Conservation (phyloP, 1,284 basidiomycete species). For the Trichosporon asahii region DNA sequence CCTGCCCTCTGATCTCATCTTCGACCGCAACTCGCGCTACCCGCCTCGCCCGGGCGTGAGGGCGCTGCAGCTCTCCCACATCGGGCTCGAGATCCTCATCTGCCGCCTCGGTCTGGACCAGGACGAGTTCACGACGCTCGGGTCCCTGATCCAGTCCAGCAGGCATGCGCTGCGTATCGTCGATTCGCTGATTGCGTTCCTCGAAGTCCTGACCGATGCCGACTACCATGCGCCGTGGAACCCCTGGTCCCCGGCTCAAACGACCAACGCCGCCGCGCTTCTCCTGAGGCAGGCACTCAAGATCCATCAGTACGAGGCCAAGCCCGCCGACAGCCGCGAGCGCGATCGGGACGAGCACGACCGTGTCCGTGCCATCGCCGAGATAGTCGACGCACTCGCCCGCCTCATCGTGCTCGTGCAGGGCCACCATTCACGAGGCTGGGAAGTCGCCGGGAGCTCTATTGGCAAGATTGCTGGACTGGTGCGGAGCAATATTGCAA, state of each 20-base stretch:
- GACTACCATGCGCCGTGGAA: slow-evolving; percentile 20
- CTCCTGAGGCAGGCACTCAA: slow-evolving; percentile 23
- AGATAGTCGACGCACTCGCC: slow-evolving; percentile 13
- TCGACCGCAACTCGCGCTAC: not conserved
- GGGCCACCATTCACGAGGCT: slow-evolving; percentile 2
- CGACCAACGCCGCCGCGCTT: slow-evolving; percentile 21
- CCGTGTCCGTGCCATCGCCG: slow-evolving; percentile 3
- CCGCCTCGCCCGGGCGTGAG: not conserved
- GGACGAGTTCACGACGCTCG: slow-evolving; percentile 18
- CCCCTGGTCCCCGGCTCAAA: slow-evolving; percentile 22
- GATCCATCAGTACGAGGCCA: slow-evolving; percentile 10
- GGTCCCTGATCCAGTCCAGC: slow-evolving; percentile 12
- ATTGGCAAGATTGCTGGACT: slow-evolving; percentile 18
- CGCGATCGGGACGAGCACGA: not conserved
- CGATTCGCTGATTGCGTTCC: slow-evolving; percentile 14
- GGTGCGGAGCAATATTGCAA: not conserved
- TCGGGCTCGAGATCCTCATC: slow-evolving; percentile 21
- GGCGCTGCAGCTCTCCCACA: slow-evolving; percentile 20
- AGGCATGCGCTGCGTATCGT: slow-evolving; percentile 14
- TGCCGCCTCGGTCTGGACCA: slow-evolving; percentile 24
- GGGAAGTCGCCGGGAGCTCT: slow-evolving; percentile 22
- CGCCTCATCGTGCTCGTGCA: slow-evolving; percentile 17
- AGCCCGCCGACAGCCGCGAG: not conserved
- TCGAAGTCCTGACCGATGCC: slow-evolving; percentile 12
- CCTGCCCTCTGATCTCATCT: slow-evolving; percentile 18